These are phyloP conservation scores for Fusarium torreyae DNA, from an alignment of 2,329 filamentous ascomycete genomes.

Conservation along the genomic window DNA sequence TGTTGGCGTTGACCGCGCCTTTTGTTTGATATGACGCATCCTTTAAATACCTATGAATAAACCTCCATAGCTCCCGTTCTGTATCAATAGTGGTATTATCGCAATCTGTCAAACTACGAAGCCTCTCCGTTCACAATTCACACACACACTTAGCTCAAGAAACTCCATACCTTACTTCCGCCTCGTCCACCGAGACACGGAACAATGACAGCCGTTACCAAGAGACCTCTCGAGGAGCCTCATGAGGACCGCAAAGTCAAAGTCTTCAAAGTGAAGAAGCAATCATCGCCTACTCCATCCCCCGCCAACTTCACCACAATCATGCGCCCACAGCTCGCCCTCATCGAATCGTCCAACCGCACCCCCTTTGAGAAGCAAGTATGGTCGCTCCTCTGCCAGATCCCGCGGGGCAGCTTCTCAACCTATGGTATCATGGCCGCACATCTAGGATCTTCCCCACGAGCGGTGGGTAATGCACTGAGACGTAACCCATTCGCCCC, in stretches of 20 bases:
- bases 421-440: slow-evolving; percentile 82
- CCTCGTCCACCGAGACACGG: neutral
- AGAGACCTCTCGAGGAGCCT: slow-evolving; percentile 42
- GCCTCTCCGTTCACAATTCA: neutral
- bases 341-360: slow-evolving; percentile 61
- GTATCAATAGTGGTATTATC: neutral
- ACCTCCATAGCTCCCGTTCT: neutral
- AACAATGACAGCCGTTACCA: slow-evolving; percentile 33
- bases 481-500: slow-evolving; percentile 87
- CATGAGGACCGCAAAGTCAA: slow-evolving; percentile 34
- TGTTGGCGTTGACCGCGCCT: slow-evolving; percentile 44
- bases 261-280: slow-evolving; percentile 19
- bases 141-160: neutral
- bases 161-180: neutral
- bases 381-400: slow-evolving; percentile 81
- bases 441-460: slow-evolving; percentile 78
- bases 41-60: slow-evolving; percentile 7
- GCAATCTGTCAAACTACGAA: neutral
- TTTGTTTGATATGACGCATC: slow-evolving; percentile 43
- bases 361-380: slow-evolving; percentile 74
- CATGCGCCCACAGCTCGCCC: slow-evolving; percentile 60
- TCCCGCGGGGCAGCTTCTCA: slow-evolving; percentile 81
- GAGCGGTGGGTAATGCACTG: slow-evolving; percentile 84
- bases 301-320: slow-evolving; percentile 14
- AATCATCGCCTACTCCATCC: slow-evolving; percentile 7